These are phyloP conservation scores for Baeospora myosura DNA, from an alignment of 1,284 basidiomycete species.

Conservation along the genomic window DNA sequence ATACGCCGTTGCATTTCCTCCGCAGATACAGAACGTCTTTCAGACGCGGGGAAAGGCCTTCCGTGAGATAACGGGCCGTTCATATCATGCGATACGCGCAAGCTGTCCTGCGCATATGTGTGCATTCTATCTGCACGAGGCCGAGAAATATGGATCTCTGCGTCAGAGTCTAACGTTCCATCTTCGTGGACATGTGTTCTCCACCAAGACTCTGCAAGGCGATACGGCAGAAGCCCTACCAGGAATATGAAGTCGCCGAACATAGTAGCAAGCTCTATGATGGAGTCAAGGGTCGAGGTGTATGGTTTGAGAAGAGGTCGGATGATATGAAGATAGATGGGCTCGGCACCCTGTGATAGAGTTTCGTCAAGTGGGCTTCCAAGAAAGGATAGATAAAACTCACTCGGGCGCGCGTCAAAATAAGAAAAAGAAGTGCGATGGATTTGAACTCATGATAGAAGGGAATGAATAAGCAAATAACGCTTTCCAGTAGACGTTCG, in stretches of 20 bases:
- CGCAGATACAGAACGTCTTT: not conserved
- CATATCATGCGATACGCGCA: too few species aligned
- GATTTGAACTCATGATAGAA: conserved; percentile 77
- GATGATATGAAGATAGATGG: conserved; percentile 66
- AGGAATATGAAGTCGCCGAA: conserved; percentile 61
- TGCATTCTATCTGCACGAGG: too few species aligned
- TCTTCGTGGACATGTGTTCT: conserved; percentile 13
- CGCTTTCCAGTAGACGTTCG: conserved; percentile 53
- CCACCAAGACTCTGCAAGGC: conserved; percentile 39
- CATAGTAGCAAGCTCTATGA: conserved; percentile 49
- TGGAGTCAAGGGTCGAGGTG: conserved; percentile 48
- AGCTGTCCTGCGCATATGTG: too few species aligned
- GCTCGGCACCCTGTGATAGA: conserved; percentile 20
- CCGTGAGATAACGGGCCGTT: too few species aligned
- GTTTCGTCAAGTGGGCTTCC: conserved; percentile 6
- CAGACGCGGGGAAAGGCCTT: too few species aligned
- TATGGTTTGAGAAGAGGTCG: conserved; percentile 69
- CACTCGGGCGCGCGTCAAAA: conserved; percentile 67
- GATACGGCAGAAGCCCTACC: conserved; percentile 46
- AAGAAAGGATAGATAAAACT: conserved; percentile 7
- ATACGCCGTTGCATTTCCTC: not conserved
- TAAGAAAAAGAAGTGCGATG: conserved; percentile 59
- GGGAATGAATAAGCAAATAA: conserved; percentile 63
- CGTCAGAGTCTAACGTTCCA: not conserved
- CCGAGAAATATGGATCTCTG: not conserved